These are phyloP conservation scores for Globisporangium ultimum DNA, from an alignment of 352 stramenopile genomes.

Conservation along the genomic window DNA sequence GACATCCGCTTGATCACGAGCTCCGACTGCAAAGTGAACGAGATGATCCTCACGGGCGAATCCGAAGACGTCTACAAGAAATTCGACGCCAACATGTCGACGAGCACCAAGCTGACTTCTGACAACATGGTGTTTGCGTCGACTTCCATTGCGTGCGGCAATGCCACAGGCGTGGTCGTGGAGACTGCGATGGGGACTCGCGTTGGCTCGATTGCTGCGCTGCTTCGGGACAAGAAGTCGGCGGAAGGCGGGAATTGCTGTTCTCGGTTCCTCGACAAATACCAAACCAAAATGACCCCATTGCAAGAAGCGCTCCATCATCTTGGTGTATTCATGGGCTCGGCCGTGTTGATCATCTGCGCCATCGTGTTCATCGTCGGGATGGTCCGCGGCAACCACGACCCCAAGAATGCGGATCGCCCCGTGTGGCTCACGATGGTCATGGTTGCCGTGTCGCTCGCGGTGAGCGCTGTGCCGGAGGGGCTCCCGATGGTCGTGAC, in stretches of 20 bases:
- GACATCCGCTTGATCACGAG: conserved; percentile 90
- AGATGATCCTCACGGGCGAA: conserved; percentile 94
- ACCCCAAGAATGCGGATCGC: conserved; percentile 63
- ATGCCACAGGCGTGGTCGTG: conserved; percentile 62
- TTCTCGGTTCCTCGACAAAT: conserved; percentile 16
- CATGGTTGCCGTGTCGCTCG: conserved; percentile 91
- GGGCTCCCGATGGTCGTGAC: conserved; percentile 84
- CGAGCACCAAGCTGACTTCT: conserved; percentile 42
- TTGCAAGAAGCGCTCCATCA: conserved; percentile 92
- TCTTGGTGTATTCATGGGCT: conserved; percentile 89
- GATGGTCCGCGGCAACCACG: conserved; percentile 47
- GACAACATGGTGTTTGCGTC: conserved; percentile 94
- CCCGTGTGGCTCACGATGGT: conserved; percentile 91
- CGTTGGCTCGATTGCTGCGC: conserved; percentile 61
- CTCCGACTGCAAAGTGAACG: conserved; percentile 88
- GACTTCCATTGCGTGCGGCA: conserved; percentile 76
- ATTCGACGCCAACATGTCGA: conserved; percentile 29
- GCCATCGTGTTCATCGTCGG: conserved; percentile 91
- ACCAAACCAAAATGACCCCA: conserved; percentile 82
- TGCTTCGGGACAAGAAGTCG: conserved; percentile 42
- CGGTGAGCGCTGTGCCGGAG: conserved; percentile 74
- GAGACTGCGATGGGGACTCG: conserved; percentile 73
- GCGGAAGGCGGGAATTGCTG: conserved; percentile 35
- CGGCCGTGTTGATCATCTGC: conserved; percentile 76
- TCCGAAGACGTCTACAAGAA: conserved; percentile 79